Evolutionary conservation across 768 basidiomycete species (phyloP), one percentile per base, ranked within the genome.

Genomic region (Kwoniella sp.): DNA sequence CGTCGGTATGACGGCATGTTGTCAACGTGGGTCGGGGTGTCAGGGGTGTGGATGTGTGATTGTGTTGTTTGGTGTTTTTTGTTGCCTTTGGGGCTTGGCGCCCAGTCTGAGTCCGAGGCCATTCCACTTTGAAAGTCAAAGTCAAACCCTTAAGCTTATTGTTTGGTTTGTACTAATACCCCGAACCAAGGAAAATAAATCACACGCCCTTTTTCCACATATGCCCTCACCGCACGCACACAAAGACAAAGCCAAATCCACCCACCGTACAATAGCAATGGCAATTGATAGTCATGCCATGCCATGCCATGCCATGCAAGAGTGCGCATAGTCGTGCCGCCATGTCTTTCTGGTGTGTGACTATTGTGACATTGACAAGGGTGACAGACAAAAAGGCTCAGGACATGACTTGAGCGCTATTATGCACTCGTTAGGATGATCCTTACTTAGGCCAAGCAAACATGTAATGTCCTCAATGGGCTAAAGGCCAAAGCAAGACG

Each of bases 61-160:
- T 33, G 13, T 33, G 7, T 6, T 33, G 33, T 33, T 33, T 33
- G 7, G 33, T 13, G 5, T 33, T 33, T 33, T 33, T 33, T 33
- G 33, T 33, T 33, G 5, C 33, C 7, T 33, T 37, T 19, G 49
- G 26, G 59, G 59, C 59, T 60, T 60, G 59, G 59, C 59, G 50
- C 50, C 50, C 37, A 60, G 59, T 29, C 59, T 50, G 57, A 48
- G 30, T 15, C 10, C 17, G 40, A 44, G 17, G 4, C 33, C 13
- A 33, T 52, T 52, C 15, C 24, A 17, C 26, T 53, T 46, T 52
- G 53, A n/a, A n/a, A n/a, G n/a, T n/a, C n/a, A n/a, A n/a, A n/a
- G n/a, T n/a, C 36, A 22, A 29, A 21, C 8, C 47, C 27, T 33
- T 73, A 63, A 33, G 49, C 47, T 26, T 64, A 59, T 30, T 61